A percentile compares a stretch with the other conserved stretches of the same genome.
Conservation (phyloP, 108 stramenopile genomes). For the Conticribra guillardii region DNA sequence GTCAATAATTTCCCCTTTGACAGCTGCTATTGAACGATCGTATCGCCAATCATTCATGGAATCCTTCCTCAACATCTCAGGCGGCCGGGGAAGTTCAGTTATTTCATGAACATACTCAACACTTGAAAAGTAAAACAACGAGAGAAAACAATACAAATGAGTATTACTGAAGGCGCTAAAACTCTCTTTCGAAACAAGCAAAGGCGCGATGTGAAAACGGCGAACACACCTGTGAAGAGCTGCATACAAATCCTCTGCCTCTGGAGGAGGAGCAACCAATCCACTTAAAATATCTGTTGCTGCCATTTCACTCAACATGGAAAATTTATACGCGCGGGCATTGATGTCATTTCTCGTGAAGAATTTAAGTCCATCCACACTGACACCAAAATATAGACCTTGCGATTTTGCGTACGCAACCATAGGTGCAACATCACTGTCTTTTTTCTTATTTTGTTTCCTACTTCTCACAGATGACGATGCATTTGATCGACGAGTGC, state of each 20-base stretch:
- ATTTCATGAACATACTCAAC: slow-evolving; percentile 81
- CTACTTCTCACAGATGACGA: slow-evolving; percentile 14
- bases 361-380: slow-evolving; percentile 82
- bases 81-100: slow-evolving; percentile 67
- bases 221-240: slow-evolving; percentile 65
- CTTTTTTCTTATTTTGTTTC: slow-evolving; percentile 33
- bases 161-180: too few species aligned
- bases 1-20: slow-evolving; percentile 37
- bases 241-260: slow-evolving; percentile 83
- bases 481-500: slow-evolving; percentile 8
- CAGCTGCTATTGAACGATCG: slow-evolving; percentile 39
- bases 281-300: slow-evolving; percentile 79
- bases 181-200: too few species aligned
- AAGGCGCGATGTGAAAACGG: too few species aligned
- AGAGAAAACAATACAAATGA: background rate
- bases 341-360: slow-evolving; percentile 85
- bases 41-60: slow-evolving; percentile 62
- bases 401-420: slow-evolving; percentile 89
- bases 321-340: slow-evolving; percentile 76
- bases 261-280: slow-evolving; percentile 71
- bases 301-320: slow-evolving; percentile 53
- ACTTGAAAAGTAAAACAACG: slow-evolving; percentile 2
- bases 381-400: slow-evolving; percentile 87
- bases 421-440: slow-evolving; percentile 73
- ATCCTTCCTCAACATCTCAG: slow-evolving; percentile 56